Conservation (phyloP, 768 basidiomycete species). For the Tricholoma bakamatsutake region DNA sequence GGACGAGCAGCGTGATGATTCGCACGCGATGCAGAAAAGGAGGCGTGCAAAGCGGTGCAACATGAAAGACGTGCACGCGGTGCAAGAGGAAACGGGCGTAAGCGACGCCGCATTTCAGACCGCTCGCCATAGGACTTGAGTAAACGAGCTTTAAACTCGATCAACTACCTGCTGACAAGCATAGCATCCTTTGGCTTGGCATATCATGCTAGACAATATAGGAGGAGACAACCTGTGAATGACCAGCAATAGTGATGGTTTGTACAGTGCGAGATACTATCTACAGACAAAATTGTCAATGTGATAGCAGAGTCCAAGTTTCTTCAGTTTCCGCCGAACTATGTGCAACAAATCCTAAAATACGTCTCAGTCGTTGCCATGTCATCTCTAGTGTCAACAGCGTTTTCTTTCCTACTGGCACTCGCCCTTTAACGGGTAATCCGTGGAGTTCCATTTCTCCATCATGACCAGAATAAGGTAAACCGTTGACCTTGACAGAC, state of each 20-base stretch:
- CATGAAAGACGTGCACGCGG: too few relatives aligned
- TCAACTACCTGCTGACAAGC: too few relatives aligned
- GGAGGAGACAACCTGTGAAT: too few relatives aligned
- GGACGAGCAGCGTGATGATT: neutral
- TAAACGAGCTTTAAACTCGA: too few relatives aligned
- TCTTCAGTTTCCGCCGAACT: neutral
- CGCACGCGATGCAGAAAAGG: too few relatives aligned
- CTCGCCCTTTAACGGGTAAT: constrained; percentile 62
- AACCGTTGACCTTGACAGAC: constrained; percentile 48
- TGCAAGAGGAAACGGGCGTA: too few relatives aligned
- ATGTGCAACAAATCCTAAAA: neutral
- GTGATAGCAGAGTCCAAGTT: neutral
- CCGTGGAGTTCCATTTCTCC: constrained; percentile 54
- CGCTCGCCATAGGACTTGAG: too few relatives aligned
- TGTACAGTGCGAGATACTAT: neutral
- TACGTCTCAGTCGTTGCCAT: neutral
- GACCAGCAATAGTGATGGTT: neutral
- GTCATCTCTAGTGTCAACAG: constrained; percentile 1
- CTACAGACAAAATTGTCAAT: neutral
- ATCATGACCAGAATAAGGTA: constrained; percentile 39
- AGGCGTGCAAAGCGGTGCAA: neutral
- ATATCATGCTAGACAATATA: too few relatives aligned
- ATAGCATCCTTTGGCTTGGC: too few relatives aligned
- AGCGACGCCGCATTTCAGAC: too few relatives aligned
- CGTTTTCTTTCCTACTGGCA: constrained; percentile 56